A percentile compares a stretch with the other conserved stretches of the same genome.
phyloP scores from a whole-genome alignment of 768 basidiomycete species.

The Mrakia hoshinonis region DNA sequence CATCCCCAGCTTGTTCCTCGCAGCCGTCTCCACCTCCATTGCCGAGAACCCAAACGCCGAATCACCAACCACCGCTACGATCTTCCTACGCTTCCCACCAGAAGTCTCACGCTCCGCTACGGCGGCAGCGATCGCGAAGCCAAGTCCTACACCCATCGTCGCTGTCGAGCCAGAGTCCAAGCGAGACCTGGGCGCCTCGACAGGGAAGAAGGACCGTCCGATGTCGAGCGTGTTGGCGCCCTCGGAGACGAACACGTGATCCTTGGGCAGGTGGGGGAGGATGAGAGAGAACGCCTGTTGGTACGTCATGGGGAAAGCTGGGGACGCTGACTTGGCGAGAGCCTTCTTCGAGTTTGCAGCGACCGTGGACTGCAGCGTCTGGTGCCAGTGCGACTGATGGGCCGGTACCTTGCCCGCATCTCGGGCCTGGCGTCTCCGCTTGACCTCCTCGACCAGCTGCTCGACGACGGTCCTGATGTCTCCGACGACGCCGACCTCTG shows the following conservation, averaged over 20 bases:
- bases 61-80: conserved; percentile 32
- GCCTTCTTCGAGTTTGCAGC: conserved; percentile 27
- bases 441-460: conserved; percentile 28
- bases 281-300: conserved; percentile 32
- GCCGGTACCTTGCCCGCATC: neutral
- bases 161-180: conserved; percentile 32
- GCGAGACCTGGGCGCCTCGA: conserved; percentile 29
- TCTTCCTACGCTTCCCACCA: conserved; percentile 22
- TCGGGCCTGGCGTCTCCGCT: neutral
- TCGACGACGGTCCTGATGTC: conserved; percentile 28
- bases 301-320: conserved; percentile 28
- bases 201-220: conserved; percentile 31
- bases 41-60: conserved; percentile 33
- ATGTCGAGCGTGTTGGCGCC: conserved; percentile 34
- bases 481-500: conserved; percentile 30
- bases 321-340: conserved; percentile 24
- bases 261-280: conserved; percentile 24
- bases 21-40: conserved; percentile 33
- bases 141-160: conserved; percentile 34
- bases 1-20: conserved; percentile 31
- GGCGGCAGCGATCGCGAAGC: conserved; percentile 31
- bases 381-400: conserved; percentile 27
- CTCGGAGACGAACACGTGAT: conserved; percentile 32
- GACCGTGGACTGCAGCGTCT: conserved; percentile 23
- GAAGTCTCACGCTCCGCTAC: conserved; percentile 4